phyloP scores from a whole-genome alignment of 495 filamentous ascomycete species.

The Entonaema liquescens region DNA sequence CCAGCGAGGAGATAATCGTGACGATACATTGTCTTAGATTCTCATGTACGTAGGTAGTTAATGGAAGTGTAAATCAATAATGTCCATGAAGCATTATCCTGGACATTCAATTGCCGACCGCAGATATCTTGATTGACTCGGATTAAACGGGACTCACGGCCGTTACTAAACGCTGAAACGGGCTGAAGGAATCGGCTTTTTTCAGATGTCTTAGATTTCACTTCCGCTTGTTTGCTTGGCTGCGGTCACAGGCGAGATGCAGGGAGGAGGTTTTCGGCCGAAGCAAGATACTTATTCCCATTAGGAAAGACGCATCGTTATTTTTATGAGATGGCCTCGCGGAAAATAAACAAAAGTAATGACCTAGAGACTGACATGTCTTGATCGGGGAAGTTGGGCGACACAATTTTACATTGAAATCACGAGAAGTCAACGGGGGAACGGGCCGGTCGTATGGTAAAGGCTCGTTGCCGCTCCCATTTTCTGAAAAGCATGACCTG shows the following conservation, averaged over 20 bases:
- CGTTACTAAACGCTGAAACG: slow-evolving; percentile 27
- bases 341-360: slow-evolving; percentile 15
- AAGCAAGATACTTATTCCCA: slow-evolving; percentile 14
- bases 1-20: not conserved
- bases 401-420: slow-evolving; percentile 18
- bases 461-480: not conserved
- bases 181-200: slow-evolving; percentile 28
- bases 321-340: slow-evolving; percentile 11
- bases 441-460: slow-evolving; percentile 9
- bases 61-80: not conserved
- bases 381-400: slow-evolving; percentile 14
- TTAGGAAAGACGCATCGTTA: slow-evolving; percentile 5
- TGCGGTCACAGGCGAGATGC: slow-evolving; percentile 35
- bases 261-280: slow-evolving; percentile 33
- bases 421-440: slow-evolving; percentile 13
- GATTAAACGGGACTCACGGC: slow-evolving; percentile 9
- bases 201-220: slow-evolving; percentile 32
- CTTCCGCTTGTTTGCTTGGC: slow-evolving; percentile 25
- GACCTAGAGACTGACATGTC: slow-evolving; percentile 18
- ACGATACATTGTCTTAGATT: not conserved
- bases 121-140: slow-evolving; percentile 11
- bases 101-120: slow-evolving; percentile 3
- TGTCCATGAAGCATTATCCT: not conserved
- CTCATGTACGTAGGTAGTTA: not conserved
- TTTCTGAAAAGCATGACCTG: slow-evolving; percentile 27